These are phyloP conservation scores for Pyricularia pennisetigena DNA, from an alignment of 2,329 filamentous ascomycete genomes.

Conservation along the genomic window DNA sequence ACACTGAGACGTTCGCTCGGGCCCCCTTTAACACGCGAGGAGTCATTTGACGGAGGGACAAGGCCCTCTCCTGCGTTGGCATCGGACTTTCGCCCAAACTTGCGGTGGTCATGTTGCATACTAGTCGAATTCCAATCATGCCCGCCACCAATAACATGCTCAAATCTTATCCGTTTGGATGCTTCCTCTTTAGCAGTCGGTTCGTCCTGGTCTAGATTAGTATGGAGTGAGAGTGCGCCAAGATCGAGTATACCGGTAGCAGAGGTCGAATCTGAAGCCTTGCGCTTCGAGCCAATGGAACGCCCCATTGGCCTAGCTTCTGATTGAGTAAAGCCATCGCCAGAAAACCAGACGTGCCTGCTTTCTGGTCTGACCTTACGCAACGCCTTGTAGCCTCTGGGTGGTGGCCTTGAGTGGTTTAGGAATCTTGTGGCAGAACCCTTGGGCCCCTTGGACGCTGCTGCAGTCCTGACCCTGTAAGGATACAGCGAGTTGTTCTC, in stretches of 20 bases:
- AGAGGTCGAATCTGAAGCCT: conserved; percentile 1
- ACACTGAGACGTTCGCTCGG: background rate
- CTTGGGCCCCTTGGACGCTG: background rate
- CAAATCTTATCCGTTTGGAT: background rate
- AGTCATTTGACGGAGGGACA: background rate
- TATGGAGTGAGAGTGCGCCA: background rate
- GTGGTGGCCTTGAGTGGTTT: background rate
- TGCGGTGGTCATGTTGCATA: background rate
- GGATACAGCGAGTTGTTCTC: background rate
- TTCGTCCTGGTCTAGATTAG: background rate
- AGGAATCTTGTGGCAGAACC: background rate
- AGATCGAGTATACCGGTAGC: background rate
- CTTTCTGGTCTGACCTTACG: background rate
- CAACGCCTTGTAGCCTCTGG: conserved; percentile 3
- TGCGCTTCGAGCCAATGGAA: conserved; percentile 3
- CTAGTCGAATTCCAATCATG: background rate
- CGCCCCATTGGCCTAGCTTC: background rate
- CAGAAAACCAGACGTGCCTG: background rate
- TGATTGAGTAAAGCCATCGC: conserved; percentile 1
- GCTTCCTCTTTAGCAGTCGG: background rate
- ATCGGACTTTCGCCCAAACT: background rate
- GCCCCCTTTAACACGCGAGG: too few relatives aligned
- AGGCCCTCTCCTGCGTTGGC: background rate
- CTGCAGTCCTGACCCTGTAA: background rate
- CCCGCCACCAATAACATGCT: background rate